Evolutionary conservation across 2,329 filamentous ascomycete species (phyloP).

Genomic region (Epichloe aotearoae): DNA sequence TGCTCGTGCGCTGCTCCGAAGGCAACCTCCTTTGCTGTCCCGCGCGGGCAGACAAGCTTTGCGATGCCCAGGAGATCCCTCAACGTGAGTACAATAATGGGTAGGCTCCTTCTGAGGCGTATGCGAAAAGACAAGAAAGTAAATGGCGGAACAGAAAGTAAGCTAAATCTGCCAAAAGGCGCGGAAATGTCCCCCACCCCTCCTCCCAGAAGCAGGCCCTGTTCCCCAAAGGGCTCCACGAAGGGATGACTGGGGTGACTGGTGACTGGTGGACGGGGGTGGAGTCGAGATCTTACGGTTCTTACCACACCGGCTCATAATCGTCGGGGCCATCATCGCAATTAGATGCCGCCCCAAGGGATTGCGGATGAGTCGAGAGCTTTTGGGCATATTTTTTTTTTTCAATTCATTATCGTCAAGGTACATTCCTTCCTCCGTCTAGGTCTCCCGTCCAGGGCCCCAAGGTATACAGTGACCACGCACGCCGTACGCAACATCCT

Average conservation of each 20-base stretch:
- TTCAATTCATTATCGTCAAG: conserved; percentile 5
- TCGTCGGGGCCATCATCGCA: too few species aligned
- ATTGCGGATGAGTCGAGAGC: too few species aligned
- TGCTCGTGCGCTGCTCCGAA: background rate
- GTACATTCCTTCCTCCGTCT: background rate
- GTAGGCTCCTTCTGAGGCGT: too few species aligned
- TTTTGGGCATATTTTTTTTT: background rate
- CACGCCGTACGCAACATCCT: background rate
- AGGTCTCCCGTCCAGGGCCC: background rate
- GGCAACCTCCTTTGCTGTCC: background rate
- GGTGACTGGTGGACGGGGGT: background rate
- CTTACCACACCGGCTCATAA: too few species aligned
- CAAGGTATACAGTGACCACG: background rate
- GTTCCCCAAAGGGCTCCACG: background rate
- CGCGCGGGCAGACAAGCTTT: too few species aligned
- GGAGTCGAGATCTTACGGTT: background rate
- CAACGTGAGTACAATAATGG: too few species aligned
- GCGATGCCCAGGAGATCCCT: too few species aligned
- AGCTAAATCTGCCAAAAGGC: background rate
- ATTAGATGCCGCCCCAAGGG: too few species aligned
- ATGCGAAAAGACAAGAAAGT: too few species aligned
- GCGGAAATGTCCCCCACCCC: too few species aligned
- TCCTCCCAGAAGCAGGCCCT: background rate
- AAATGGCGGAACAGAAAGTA: too few species aligned
- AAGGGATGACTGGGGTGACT: background rate